Percentiles rank a stretch among this genome's conserved stretches.
Evolutionary conservation across 2,329 filamentous ascomycete genomes (phyloP).

Genomic region (Aspergillus quadrilineatus): DNA sequence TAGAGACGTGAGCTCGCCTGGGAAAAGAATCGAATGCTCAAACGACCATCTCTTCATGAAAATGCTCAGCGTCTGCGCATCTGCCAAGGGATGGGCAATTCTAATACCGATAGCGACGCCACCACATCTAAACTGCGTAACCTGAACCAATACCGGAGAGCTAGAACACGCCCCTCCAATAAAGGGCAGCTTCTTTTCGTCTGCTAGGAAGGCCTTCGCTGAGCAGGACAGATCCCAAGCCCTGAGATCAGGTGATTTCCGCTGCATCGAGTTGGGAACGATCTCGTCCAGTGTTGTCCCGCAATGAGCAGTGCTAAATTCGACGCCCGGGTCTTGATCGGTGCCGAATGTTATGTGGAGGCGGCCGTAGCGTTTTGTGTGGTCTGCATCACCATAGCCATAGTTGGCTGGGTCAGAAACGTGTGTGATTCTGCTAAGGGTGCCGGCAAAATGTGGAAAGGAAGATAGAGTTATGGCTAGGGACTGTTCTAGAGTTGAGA

Average conservation of each 20-base stretch:
- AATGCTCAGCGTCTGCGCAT: conserved; percentile 45
- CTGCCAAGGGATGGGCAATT: conserved; percentile 47
- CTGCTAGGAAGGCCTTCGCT: conserved; percentile 3
- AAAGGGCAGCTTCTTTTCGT: not conserved
- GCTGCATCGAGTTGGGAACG: conserved; percentile 26
- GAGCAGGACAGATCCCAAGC: conserved; percentile 3
- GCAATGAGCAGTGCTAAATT: conserved; percentile 34
- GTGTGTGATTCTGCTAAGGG: conserved; percentile 4
- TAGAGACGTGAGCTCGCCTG: not conserved
- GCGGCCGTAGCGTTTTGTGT: conserved; percentile 31
- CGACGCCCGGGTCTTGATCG: conserved; percentile 44
- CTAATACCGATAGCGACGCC: conserved; percentile 45
- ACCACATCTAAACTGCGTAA: conserved; percentile 44
- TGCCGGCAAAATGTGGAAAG: conserved; percentile 10
- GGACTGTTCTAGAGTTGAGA: not conserved
- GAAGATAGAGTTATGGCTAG: conserved; percentile 1
- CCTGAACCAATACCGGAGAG: conserved; percentile 40
- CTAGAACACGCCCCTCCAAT: conserved; percentile 16
- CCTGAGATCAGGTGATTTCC: conserved; percentile 6
- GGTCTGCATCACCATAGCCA: not conserved
- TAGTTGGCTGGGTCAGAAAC: not conserved
- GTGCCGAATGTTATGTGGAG: conserved; percentile 35
- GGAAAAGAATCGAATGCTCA: conserved; percentile 27
- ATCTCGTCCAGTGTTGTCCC: conserved; percentile 19
- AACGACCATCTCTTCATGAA: conserved; percentile 47